Percentiles rank a stretch among this genome's conserved stretches.
Evolutionary conservation across 2,329 filamentous ascomycete genomes (phyloP).

Genomic region (Monosporascus sp.): DNA sequence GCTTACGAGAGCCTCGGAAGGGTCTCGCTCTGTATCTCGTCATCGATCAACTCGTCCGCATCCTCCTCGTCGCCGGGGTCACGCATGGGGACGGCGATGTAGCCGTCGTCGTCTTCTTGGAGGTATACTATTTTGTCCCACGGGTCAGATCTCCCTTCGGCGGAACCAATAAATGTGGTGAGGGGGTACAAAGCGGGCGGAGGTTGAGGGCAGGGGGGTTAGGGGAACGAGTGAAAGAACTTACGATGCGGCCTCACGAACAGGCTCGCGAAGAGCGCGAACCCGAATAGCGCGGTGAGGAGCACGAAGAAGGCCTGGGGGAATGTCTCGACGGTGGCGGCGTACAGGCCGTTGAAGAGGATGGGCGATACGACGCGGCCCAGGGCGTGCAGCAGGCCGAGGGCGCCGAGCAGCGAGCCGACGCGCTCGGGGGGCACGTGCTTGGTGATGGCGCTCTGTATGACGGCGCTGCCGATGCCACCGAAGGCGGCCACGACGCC

Average conservation of each 20-base stretch:
- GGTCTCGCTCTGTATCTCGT: slow-evolving; percentile 15
- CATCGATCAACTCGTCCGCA: slow-evolving; percentile 7
- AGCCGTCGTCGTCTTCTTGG: slow-evolving; percentile 17
- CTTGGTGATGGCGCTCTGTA: slow-evolving; percentile 82
- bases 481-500: slow-evolving; percentile 73
- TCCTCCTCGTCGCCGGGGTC: slow-evolving; percentile 7
- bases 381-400: slow-evolving; percentile 78
- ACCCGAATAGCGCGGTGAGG: slow-evolving; percentile 59
- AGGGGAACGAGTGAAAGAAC: slow-evolving; percentile 27
- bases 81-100: slow-evolving; percentile 14
- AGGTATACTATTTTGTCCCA: slow-evolving; percentile 17
- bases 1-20: slow-evolving; percentile 10
- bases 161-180: not conserved
- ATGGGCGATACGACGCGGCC: slow-evolving; percentile 74
- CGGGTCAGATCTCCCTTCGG: not conserved
- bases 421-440: slow-evolving; percentile 79
- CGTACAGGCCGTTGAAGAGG: slow-evolving; percentile 82
- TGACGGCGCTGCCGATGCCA: slow-evolving; percentile 77
- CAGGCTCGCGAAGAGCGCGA: slow-evolving; percentile 62
- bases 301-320: slow-evolving; percentile 81
- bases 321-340: slow-evolving; percentile 69
- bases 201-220: too few species aligned
- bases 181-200: not conserved
- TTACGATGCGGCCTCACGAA: slow-evolving; percentile 70
- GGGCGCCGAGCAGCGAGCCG: slow-evolving; percentile 83